Conservation (phyloP, 176 grass and related monocot species). For the Carex scoparia region DNA sequence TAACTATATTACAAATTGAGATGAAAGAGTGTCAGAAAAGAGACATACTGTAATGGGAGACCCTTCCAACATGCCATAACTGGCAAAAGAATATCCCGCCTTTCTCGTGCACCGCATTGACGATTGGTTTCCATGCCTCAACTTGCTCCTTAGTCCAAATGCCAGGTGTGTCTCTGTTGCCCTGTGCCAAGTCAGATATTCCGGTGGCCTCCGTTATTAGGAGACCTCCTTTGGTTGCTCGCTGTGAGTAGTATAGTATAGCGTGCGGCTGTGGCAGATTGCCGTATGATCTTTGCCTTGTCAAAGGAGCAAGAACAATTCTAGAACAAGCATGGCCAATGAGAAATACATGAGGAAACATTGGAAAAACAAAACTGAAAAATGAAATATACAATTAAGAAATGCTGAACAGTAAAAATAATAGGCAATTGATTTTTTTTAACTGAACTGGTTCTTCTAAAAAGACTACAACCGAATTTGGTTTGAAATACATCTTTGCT, state of each 20-base stretch:
- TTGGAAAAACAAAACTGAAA: no score
- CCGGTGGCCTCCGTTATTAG: constrained; percentile 43
- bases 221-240: constrained; percentile 32
- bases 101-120: constrained; percentile 39
- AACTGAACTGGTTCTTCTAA: not conserved
- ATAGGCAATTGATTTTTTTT: no score
- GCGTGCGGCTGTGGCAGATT: constrained; percentile 46
- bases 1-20: not conserved
- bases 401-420: no score
- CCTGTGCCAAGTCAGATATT: constrained; percentile 51
- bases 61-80: constrained; percentile 45
- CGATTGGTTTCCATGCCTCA: constrained; percentile 43
- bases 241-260: constrained; percentile 46
- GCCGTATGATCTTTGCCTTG: constrained; percentile 43
- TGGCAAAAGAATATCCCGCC: constrained; percentile 60
- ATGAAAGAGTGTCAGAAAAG: not conserved
- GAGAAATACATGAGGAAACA: not conserved
- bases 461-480: not conserved
- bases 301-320: constrained; percentile 51
- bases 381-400: no score
- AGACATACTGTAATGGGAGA: constrained; percentile 33
- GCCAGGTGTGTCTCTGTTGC: constrained; percentile 37
- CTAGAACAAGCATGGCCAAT: constrained; percentile 9
- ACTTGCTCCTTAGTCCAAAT: constrained; percentile 47
- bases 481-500: not conserved